Conservation (phyloP, 169 alveolate species). For the Amoebophrya sp. region DNA sequence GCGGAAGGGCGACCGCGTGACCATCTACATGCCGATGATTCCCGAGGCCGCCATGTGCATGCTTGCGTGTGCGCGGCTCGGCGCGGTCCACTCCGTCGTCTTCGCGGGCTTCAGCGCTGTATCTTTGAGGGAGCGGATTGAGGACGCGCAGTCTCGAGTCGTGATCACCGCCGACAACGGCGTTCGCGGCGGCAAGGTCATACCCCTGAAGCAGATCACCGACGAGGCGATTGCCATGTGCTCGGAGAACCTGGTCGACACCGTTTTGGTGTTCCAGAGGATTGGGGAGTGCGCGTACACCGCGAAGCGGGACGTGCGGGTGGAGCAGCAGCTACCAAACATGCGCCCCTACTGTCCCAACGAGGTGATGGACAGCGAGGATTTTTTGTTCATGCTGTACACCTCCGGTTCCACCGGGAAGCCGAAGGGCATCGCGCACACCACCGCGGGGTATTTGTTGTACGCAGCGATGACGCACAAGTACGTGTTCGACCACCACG, state of each 20-base stretch:
- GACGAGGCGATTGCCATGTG: no score
- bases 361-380: conserved; percentile 86
- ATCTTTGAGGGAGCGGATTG: conserved; percentile 74
- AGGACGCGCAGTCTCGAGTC: conserved; percentile 58
- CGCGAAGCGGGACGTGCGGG: conserved; percentile 48
- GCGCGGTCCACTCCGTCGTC: conserved; percentile 91
- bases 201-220: conserved; percentile 56
- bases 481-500: conserved; percentile 57
- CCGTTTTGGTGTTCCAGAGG: neutral
- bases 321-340: conserved; percentile 56
- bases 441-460: conserved; percentile 79
- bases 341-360: conserved; percentile 75
- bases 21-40: conserved; percentile 90
- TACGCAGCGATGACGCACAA: conserved; percentile 73
- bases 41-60: conserved; percentile 78
- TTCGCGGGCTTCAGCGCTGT: conserved; percentile 95
- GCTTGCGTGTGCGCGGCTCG: conserved; percentile 93
- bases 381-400: conserved; percentile 77
- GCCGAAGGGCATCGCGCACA: conserved; percentile 89
- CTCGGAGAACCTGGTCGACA: neutral
- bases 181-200: conserved; percentile 67
- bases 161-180: conserved; percentile 78
- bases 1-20: conserved; percentile 59
- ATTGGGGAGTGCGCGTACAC: neutral
- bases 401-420: conserved; percentile 95